phyloP scores from a whole-genome alignment of 768 basidiomycete species.

The Calocybe cyanea region DNA sequence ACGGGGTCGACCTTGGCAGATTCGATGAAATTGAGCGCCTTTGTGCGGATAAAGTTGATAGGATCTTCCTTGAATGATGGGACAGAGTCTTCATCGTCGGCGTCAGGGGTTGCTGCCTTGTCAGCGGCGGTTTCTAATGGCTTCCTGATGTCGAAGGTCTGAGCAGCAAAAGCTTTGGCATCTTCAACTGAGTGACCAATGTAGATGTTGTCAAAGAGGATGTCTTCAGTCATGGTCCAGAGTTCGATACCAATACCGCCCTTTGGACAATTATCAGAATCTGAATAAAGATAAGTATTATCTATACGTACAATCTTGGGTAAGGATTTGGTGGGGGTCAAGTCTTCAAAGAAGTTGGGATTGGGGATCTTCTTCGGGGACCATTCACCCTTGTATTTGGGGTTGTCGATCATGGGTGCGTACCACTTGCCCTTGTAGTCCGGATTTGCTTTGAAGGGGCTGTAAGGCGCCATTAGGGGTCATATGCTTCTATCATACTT shows the following conservation, averaged over 20 bases:
- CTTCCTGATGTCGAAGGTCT: conserved; percentile 93
- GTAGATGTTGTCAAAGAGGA: conserved; percentile 92
- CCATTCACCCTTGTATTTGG: conserved; percentile 96
- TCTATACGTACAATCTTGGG: conserved; percentile 69
- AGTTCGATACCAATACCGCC: conserved; percentile 96
- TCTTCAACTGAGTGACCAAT: conserved; percentile 86
- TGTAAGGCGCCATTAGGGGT: conserved; percentile 22
- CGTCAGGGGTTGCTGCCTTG: conserved; percentile 46
- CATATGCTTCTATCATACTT: background rate
- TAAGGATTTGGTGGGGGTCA: conserved; percentile 74
- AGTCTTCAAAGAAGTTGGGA: conserved; percentile 89
- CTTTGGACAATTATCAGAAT: conserved; percentile 28
- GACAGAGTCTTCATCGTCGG: conserved; percentile 43
- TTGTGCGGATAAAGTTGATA: conserved; percentile 72
- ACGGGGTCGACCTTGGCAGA: conserved; percentile 72
- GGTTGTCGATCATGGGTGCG: conserved; percentile 93
- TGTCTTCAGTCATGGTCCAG: conserved; percentile 99
- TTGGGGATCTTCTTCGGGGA: conserved; percentile 87
- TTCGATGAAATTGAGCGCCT: conserved; percentile 78
- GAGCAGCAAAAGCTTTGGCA: conserved; percentile 76
- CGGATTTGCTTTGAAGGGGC: conserved; percentile 88
- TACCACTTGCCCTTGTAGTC: conserved; percentile 98
- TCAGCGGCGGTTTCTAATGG: conserved; percentile 64
- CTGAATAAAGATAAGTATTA: background rate
- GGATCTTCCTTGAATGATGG: conserved; percentile 69